Percentiles rank a stretch among this genome's conserved stretches.
Conservation (phyloP, 2,329 filamentous ascomycete species). For the Aspergillus thermomutatus region DNA sequence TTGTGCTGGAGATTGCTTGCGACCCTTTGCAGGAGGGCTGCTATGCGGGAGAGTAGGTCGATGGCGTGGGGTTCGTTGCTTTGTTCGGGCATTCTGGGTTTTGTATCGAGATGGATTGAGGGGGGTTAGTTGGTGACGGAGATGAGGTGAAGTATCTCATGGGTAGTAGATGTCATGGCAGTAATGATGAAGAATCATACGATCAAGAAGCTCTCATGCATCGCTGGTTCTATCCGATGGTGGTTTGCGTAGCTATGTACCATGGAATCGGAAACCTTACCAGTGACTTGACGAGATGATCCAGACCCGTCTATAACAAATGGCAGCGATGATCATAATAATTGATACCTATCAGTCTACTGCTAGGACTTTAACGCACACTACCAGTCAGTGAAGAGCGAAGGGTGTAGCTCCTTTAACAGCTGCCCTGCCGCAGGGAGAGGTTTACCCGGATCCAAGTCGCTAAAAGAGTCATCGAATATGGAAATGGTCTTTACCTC, state of each 20-base stretch:
- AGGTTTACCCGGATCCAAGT: too few species aligned
- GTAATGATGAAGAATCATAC: neutral
- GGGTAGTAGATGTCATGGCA: neutral
- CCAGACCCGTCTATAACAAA: neutral
- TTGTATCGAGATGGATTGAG: neutral
- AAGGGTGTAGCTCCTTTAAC: neutral
- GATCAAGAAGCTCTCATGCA: neutral
- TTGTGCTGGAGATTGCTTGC: conserved; percentile 8
- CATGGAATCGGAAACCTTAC: neutral
- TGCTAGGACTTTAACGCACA: neutral
- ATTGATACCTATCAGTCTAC: neutral
- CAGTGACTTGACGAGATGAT: neutral
- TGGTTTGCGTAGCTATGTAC: neutral
- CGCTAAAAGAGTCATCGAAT: too few species aligned
- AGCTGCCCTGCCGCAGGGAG: neutral
- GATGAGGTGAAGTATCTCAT: neutral
- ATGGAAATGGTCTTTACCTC: neutral
- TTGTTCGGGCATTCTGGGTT: neutral
- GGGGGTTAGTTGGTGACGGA: neutral
- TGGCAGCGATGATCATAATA: too few species aligned
- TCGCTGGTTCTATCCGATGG: neutral
- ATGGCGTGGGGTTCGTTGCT: neutral
- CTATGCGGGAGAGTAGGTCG: conserved; percentile 1
- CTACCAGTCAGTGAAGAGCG: neutral
- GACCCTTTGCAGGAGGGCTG: neutral